Percentiles rank a stretch among this genome's conserved stretches.
phyloP scores from a whole-genome alignment of 306 rosid species.

The Sphenostylis stenocarpa region DNA sequence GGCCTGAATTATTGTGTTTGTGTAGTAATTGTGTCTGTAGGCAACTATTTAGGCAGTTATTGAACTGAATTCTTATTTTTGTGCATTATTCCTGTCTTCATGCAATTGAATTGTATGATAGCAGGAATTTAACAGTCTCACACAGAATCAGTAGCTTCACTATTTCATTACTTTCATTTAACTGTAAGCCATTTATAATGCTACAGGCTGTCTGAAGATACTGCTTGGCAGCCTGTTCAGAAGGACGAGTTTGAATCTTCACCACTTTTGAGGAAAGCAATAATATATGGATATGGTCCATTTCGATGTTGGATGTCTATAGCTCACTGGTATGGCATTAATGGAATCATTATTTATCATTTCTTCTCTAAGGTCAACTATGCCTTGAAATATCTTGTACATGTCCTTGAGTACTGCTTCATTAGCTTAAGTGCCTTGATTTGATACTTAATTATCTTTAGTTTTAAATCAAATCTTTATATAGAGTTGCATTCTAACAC shows the following conservation, averaged over 20 bases:
- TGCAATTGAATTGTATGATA: neutral
- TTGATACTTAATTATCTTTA: slow-evolving; percentile 11
- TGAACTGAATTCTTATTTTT: neutral
- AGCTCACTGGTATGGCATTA: slow-evolving; percentile 71
- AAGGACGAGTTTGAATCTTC: slow-evolving; percentile 77
- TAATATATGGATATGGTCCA: slow-evolving; percentile 83
- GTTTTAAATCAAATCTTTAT: slow-evolving; percentile 15
- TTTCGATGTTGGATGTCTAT: slow-evolving; percentile 93
- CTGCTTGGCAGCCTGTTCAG: slow-evolving; percentile 93
- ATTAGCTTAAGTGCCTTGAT: slow-evolving; percentile 22
- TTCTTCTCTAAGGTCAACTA: neutral
- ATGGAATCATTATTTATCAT: neutral
- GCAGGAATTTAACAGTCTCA: neutral
- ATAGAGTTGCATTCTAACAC: slow-evolving; percentile 20
- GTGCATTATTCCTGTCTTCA: neutral
- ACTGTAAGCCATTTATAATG: slow-evolving; percentile 21
- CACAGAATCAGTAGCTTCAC: slow-evolving; percentile 12
- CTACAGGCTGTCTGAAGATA: slow-evolving; percentile 81
- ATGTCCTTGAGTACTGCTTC: slow-evolving; percentile 20
- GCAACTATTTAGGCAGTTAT: neutral
- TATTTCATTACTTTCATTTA: slow-evolving; percentile 24
- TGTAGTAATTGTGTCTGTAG: neutral
- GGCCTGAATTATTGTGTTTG: neutral
- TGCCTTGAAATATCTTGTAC: slow-evolving; percentile 14
- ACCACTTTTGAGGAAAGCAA: slow-evolving; percentile 70